These are phyloP conservation scores for Clonostachys rosea DNA, from an alignment of 2,329 filamentous ascomycete species.

Conservation along the genomic window DNA sequence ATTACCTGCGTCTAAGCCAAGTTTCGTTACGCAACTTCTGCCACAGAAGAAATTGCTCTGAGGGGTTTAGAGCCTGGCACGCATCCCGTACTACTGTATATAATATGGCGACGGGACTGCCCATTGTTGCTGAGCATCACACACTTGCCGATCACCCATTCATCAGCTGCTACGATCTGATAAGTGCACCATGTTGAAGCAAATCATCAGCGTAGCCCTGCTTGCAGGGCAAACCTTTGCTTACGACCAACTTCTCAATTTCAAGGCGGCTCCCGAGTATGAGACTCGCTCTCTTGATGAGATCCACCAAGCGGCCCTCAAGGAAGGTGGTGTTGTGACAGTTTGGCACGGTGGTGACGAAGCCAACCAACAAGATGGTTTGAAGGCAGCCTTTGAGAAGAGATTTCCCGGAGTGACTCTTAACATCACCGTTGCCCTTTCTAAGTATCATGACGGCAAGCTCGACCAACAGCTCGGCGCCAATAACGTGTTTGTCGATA, in stretches of 20 bases:
- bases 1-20: too few relatives aligned
- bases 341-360: conserved; percentile 46
- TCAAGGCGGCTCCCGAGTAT: conserved; percentile 8
- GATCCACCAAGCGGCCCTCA: conserved; percentile 81
- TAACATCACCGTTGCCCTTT: conserved; percentile 49
- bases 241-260: conserved; percentile 13
- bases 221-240: too few relatives aligned
- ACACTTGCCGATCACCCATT: too few relatives aligned
- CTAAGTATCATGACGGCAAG: conserved; percentile 46
- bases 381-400: conserved; percentile 37
- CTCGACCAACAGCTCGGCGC: conserved; percentile 38
- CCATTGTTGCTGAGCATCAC: too few relatives aligned
- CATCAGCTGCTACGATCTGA: too few relatives aligned
- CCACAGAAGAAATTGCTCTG: too few relatives aligned
- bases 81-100: too few relatives aligned
- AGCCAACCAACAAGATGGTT: conserved; percentile 22
- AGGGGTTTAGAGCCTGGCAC: too few relatives aligned
- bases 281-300: conserved; percentile 51
- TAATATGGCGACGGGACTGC: too few relatives aligned
- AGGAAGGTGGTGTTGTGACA: conserved; percentile 38
- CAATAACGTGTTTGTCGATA: conserved; percentile 34
- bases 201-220: too few relatives aligned
- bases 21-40: too few relatives aligned
- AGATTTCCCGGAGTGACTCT: conserved; percentile 44
- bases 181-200: too few relatives aligned